Base-by-base conservation (phyloP, 2,329 filamentous ascomycete species). In the Thelonectria rubi region DNA sequence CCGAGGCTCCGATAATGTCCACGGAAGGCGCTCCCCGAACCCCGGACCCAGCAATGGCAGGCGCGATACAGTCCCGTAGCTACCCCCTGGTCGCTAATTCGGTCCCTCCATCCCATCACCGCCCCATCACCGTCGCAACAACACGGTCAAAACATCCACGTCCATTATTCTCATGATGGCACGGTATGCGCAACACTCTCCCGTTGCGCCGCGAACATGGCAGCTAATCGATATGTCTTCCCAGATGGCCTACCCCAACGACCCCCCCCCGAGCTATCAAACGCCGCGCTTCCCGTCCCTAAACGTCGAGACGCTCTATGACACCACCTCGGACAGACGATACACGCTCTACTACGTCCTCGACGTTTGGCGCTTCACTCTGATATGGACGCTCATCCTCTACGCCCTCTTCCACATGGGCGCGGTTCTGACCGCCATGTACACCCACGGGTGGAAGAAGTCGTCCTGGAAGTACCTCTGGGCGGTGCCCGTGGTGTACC, bases 291-390 rank as follows among this genome's bases (percentile, higher is more conserved):
- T 96, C 74, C 93, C 93, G 2, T 92, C 91, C 39, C 88, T 97
- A 62, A 93, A 93, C 79, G 90, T 92, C 86, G 88, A 90, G 34
- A 75, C 73, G 21, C 81, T 88, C 12, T 76, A 80, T 65, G 77
- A 81, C 61, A 66, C 72, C 49, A 78, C 74, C 37, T 37, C 76
- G 60, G 79, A 84, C 46, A 78, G 76, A 64, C 66, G 62, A 51
- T 84, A 84, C 62, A 85, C 86, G 39, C 88, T 97, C 68, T 94
- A 92, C 80, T 84, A 90, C 72, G 83, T 92, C 3, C 75, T 78
- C 62, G 92, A 97, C 73, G 91, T 96, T 57, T 94, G 92, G 89
- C 89, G 90, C 66, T 97, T 95, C 76, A 97, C 93, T 1, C 79
- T 95, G 15, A 85, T 89, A 73, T 97, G 93, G 93, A 97, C 93